Base-by-base conservation (phyloP, 352 stramenopile genomes). In the Phytophthora kernoviae region DNA sequence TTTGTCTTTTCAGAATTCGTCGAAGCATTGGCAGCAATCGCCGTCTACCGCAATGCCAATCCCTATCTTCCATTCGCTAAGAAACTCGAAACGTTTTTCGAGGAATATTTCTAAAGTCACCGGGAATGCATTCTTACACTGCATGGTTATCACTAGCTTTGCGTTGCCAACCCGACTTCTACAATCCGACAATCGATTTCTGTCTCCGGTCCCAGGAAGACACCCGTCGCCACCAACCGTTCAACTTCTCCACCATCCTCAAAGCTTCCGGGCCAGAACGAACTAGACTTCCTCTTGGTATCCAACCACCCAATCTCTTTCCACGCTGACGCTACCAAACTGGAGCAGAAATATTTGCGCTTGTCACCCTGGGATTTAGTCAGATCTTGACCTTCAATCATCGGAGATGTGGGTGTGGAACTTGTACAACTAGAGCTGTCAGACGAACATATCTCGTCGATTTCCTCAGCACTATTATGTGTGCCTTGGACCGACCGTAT, bases 261-360 rank as follows among this genome's bases (percentile, higher is more conserved):
- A 65, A 93, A 95, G 58, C 84, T 93, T 20, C 86, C 84, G 0
- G 86, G 86, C 86, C 86, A 95, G 52, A 92, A 95, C 30, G 88
- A 90, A 30, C 75, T 93, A 5, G 79, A 76, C 24, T 79, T 86
- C 14, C 81, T 79, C 18, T 58, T 87, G 1, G 82, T 91, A 6
- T 87, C 44, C 27, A 95, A 58, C 86, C 86, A 95, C 0, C 84
- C 84, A 5, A 95, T 26, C 14, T 93, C 72, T 54, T 92, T 93
- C 44, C 91, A 78, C 10, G 84, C 78, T n/a, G 84, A 81, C 5
- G 86, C 86, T 11, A 82, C 86, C 9, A 95, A 70, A 33, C 84
- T 91, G 12, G 86, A 95, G 51, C 86, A 95, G 71, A 95, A 93
- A 50, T 93, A 95, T 65, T 93, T 93, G 37, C 77, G 80, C 57